phyloP scores from a whole-genome alignment of 1,284 basidiomycete species.

The Cutaneotrichosporon daszewskae region DNA sequence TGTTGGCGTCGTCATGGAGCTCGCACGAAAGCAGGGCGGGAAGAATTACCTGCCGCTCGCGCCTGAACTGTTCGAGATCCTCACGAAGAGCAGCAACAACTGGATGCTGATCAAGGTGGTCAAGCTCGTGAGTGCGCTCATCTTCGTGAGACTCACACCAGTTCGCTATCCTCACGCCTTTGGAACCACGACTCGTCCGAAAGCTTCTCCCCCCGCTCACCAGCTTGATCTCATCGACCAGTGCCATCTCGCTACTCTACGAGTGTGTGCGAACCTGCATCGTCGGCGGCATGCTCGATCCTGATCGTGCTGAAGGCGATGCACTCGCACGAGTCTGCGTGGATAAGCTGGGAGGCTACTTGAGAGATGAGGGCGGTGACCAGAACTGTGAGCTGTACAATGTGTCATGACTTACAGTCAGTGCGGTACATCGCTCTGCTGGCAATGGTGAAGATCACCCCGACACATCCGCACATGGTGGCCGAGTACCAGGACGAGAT shows the following conservation, averaged over 20 bases:
- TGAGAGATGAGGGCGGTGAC: conserved; percentile 72
- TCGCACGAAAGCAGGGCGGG: conserved; percentile 68
- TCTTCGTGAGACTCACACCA: conserved; percentile 36
- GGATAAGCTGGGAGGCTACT: conserved; percentile 85
- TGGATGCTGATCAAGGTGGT: conserved; percentile 99
- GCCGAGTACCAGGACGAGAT: conserved; percentile 91
- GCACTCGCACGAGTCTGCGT: conserved; percentile 81
- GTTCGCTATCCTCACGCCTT: conserved; percentile 85
- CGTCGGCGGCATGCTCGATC: conserved; percentile 90
- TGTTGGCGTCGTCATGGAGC: conserved; percentile 90
- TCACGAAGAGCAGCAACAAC: conserved; percentile 92
- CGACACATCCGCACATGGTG: conserved; percentile 83
- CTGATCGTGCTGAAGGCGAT: conserved; percentile 60
- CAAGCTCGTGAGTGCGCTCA: conserved; percentile 64
- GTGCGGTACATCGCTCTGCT: conserved; percentile 95
- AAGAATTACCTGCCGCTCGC: conserved; percentile 74
- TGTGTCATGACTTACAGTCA: conserved; percentile 36
- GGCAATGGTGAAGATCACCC: conserved; percentile 92
- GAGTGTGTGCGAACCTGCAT: conserved; percentile 99
- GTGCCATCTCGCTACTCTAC: conserved; percentile 91
- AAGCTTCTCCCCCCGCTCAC: conserved; percentile 91
- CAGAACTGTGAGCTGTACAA: conserved; percentile 67
- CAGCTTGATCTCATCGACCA: conserved; percentile 89
- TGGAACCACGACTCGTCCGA: conserved; percentile 87
- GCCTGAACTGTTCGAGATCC: conserved; percentile 87